A percentile compares a stretch with the other conserved stretches of the same genome.
These are phyloP conservation scores for Avena eriantha DNA, from an alignment of 176 grass and related monocot species.

Conservation along the genomic window DNA sequence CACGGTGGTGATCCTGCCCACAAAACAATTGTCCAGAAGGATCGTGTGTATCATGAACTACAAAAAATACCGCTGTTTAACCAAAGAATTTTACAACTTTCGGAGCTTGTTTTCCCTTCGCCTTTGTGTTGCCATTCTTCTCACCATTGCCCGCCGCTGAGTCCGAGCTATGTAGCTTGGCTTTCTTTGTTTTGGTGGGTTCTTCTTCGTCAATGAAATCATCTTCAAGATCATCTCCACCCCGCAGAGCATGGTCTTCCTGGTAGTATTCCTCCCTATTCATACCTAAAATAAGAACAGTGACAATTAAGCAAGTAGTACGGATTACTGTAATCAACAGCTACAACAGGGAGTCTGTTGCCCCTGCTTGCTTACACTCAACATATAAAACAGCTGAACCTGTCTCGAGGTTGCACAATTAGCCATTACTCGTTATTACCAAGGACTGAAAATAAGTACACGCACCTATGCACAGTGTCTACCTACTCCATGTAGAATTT, in stretches of 20 bases:
- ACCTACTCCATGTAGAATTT: background rate
- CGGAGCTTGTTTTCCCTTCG: slow-evolving; percentile 64
- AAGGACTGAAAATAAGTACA: background rate
- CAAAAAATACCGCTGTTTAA: slow-evolving; percentile 39
- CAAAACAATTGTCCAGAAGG: background rate
- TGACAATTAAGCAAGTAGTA: slow-evolving; percentile 10
- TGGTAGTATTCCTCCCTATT: slow-evolving; percentile 30
- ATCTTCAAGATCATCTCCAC: slow-evolving; percentile 95
- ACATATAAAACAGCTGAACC: background rate
- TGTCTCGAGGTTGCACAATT: background rate
- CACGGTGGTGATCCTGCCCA: background rate
- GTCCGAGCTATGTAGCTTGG: slow-evolving; percentile 42
- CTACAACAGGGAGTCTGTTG: slow-evolving; percentile 13
- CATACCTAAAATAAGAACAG: slow-evolving; percentile 51
- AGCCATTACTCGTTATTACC: background rate
- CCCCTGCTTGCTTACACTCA: background rate
- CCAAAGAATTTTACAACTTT: slow-evolving; percentile 92
- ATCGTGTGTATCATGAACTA: slow-evolving; percentile 4
- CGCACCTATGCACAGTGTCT: background rate
- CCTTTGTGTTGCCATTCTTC: slow-evolving; percentile 47
- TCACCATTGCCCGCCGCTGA: slow-evolving; percentile 17
- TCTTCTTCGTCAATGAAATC: slow-evolving; percentile 80
- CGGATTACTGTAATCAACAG: background rate
- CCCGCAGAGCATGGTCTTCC: slow-evolving; percentile 33
- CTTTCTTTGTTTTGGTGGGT: slow-evolving; percentile 44